These are phyloP conservation scores for Aureobasidium uvarum DNA, from an alignment of 2,329 filamentous ascomycete genomes.

Conservation along the genomic window DNA sequence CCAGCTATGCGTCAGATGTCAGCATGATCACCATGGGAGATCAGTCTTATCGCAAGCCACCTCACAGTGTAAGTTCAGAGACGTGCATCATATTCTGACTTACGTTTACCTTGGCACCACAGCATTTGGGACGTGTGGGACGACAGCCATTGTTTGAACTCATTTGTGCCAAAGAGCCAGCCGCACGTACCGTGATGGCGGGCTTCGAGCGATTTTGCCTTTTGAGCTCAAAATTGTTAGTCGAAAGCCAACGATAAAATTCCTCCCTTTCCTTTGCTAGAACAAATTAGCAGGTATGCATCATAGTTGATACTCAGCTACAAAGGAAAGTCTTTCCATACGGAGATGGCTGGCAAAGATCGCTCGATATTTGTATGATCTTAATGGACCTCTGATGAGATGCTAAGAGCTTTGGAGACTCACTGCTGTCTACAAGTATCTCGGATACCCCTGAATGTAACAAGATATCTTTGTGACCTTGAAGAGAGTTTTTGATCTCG, in stretches of 20 bases:
- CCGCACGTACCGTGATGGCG: not conserved
- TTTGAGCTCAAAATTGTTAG: not conserved
- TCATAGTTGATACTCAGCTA: not conserved
- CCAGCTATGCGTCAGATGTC: not conserved
- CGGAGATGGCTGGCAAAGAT: too few relatives aligned
- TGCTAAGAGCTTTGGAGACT: not conserved
- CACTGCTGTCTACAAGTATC: not conserved
- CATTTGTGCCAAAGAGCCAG: not conserved
- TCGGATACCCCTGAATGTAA: not conserved
- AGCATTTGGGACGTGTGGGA: not conserved
- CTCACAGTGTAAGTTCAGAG: not conserved
- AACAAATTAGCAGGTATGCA: not conserved
- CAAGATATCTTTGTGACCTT: not conserved
- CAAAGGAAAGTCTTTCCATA: not conserved
- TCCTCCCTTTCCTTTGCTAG: not conserved
- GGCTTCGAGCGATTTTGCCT: not conserved
- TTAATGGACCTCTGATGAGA: too few relatives aligned
- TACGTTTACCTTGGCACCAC: constrained; percentile 12
- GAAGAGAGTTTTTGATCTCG: not conserved
- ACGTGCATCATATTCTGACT: too few relatives aligned
- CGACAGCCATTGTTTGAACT: not conserved
- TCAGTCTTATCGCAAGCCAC: not conserved
- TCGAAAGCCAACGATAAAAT: not conserved
- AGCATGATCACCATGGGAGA: not conserved
- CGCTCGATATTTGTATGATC: too few relatives aligned